These are phyloP conservation scores for Podospora fimiseda DNA, from an alignment of 495 filamentous ascomycete species.

Conservation along the genomic window DNA sequence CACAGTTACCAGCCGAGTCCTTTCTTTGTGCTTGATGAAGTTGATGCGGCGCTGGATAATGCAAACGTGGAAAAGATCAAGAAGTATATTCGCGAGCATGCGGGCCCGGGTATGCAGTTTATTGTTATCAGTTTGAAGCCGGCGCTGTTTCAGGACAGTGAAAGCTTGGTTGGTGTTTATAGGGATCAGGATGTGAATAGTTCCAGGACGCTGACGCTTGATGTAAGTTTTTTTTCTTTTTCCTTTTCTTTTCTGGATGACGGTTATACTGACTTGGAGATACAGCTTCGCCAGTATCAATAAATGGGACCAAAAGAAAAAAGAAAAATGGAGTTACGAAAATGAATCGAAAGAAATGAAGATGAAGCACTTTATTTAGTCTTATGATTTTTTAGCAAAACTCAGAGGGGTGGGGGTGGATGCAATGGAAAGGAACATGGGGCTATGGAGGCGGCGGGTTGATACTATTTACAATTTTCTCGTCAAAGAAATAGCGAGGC, in stretches of 20 bases:
- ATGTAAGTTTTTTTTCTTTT: conserved; percentile 59
- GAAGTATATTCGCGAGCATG: conserved; percentile 89
- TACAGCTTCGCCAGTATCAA: conserved; percentile 32
- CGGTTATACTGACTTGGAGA: neutral
- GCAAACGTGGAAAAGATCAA: conserved; percentile 93
- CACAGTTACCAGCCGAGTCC: conserved; percentile 90
- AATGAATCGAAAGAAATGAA: no score
- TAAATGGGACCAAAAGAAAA: conserved; percentile 8
- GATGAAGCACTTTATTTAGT: no score
- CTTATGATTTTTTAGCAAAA: neutral
- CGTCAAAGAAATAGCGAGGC: neutral
- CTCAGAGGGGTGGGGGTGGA: neutral
- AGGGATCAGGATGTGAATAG: conserved; percentile 89
- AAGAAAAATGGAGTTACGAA: neutral
- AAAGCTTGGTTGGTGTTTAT: conserved; percentile 91
- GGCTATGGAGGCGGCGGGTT: neutral
- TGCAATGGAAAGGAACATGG: neutral
- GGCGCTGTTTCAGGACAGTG: conserved; percentile 86
- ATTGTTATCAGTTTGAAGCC: conserved; percentile 95
- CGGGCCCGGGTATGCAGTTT: conserved; percentile 96
- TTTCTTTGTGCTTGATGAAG: conserved; percentile 98
- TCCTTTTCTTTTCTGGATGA: neutral
- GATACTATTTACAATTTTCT: neutral
- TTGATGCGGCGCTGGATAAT: conserved; percentile 94
- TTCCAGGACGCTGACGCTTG: conserved; percentile 80